Base-by-base conservation (phyloP, 228 moss, liverwort and hornwort species). In the Sphagnum magellanicum region DNA sequence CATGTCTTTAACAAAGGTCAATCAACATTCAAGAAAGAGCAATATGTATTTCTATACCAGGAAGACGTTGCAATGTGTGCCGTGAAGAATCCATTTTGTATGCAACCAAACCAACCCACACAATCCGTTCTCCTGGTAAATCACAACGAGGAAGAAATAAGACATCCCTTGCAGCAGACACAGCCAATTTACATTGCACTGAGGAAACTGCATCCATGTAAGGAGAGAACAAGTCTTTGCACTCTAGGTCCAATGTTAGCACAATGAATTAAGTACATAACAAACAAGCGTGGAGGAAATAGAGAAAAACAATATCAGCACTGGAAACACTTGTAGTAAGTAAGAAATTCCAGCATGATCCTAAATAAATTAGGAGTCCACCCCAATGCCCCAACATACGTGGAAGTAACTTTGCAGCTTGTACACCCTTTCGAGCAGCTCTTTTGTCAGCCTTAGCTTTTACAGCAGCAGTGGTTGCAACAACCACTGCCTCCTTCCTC, bases 401-500 rank as follows among this genome's bases (percentile, higher is more conserved):
- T 82, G 71, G 67, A 66, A 63, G 74, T 68, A 74, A 73, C 62
- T 75, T 74, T 12, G 72, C 53, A 79, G 76, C 78, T 74, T 72
- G 82, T 48, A 69, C 67, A 71, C 68, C 74, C 66, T 74, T 77
- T 55, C 77, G 84, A 66, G 66, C 14, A 67, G 64, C 68, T 69
- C 81, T 80, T 76, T 79, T 79, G 66, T 83, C 83, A 67, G 70
- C 66, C 76, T 81, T 91, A 17, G 50, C 68, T 59, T 74, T 81
- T 13, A 62, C 74, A 49, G 73, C 81, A 69, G 60, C 78, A 55
- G 78, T 78, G 59, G 69, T 81, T 67, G 83, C 89, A 70, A 70
- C 76, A 61, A 84, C 79, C 60, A 85, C 85, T 49, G 83, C 92
- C 79, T 88, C 79, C 63, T 90, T 89, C 76, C 81, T 79, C 66